These are phyloP conservation scores for Tetragonia tetragonoides DNA, from an alignment of 148 eudicot species.

Conservation along the genomic window DNA sequence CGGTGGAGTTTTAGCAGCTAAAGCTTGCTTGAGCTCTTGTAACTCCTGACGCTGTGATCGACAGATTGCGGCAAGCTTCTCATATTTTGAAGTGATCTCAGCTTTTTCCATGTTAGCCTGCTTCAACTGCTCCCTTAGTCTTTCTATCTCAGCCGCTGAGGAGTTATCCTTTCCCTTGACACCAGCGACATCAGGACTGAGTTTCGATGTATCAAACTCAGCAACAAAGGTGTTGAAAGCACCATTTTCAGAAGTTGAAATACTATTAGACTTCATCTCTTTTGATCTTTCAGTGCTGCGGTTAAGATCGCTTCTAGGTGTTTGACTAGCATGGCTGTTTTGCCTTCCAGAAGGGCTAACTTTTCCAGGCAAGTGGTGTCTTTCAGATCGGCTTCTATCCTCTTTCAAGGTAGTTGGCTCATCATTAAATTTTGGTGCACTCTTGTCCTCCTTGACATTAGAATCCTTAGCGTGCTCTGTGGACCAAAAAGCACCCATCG, in stretches of 20 bases:
- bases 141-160: conserved; percentile 62
- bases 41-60: conserved; percentile 91
- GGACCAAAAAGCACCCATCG: conserved; percentile 89
- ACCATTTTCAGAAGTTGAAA: conserved; percentile 46
- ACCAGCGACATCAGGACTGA: conserved; percentile 40
- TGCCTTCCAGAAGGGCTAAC: conserved; percentile 32
- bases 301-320: conserved; percentile 36
- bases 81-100: conserved; percentile 80
- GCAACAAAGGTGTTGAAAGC: conserved; percentile 77
- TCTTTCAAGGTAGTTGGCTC: conserved; percentile 36
- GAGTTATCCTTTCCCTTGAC: conserved; percentile 43
- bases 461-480: conserved; percentile 75
- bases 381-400: conserved; percentile 37
- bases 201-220: conserved; percentile 65
- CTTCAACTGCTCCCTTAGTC: conserved; percentile 68
- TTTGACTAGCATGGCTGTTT: conserved; percentile 20
- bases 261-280: conserved; percentile 34
- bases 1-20: conserved; percentile 58
- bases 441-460: conserved; percentile 39
- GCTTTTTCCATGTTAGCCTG: conserved; percentile 72
- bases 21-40: conserved; percentile 83
- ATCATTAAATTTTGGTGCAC: conserved; percentile 51
- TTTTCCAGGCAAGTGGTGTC: conserved; percentile 29
- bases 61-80: conserved; percentile 85
- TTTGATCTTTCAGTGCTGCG: conserved; percentile 28